Base-by-base conservation (phyloP, 768 basidiomycete species). In the Kwoniella heveanensis region DNA sequence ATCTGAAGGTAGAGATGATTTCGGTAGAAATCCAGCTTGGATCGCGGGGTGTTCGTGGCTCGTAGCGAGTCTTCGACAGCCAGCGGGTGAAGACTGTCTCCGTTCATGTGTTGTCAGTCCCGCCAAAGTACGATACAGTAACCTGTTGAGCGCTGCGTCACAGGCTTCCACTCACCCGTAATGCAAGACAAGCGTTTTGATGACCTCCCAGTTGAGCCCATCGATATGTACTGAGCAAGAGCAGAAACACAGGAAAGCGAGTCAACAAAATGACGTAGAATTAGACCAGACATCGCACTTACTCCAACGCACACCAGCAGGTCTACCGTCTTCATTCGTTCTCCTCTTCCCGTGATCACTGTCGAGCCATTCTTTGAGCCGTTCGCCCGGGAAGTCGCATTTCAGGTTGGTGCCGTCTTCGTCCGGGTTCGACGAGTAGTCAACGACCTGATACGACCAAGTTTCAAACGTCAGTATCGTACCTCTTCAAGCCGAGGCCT, bases 21-120 rank as follows among this genome's bases (percentile, higher is more conserved):
- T n/a, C 62, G 53, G 71, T 80, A 80, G 58, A 80, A 80, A 60
- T 80, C 79, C 21, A 80, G 46, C 57, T 80, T 80, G 32, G 71
- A 73, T 26, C 79, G 76, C 15, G 77, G 79, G 29, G 74, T 76
- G 65, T 78, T 77, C 54, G 58, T 64, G 15, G 72, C 65, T 44
- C 76, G 72, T 12, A 80, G 60, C 21, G 76, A 68, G 54, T 80
- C 79, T 71, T 80, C 79, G 5, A 80, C 72, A 2, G 79, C 75
- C 1, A 80, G 65, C 1, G 79, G 79, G 53, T 80, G 79, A 15
- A 80, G 71, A 27, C 72, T 77, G 64, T 17, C 12, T 15, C 6
- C 3, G 8, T 9, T 17, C 6, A 44, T 44, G 4, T 12, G 22
- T 60, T 50, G 19, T 51, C 24, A 51, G 22, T 22, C 13, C 3